Base-by-base conservation (phyloP, 345 rosid genomes). In the Conringia planisiliqua region DNA sequence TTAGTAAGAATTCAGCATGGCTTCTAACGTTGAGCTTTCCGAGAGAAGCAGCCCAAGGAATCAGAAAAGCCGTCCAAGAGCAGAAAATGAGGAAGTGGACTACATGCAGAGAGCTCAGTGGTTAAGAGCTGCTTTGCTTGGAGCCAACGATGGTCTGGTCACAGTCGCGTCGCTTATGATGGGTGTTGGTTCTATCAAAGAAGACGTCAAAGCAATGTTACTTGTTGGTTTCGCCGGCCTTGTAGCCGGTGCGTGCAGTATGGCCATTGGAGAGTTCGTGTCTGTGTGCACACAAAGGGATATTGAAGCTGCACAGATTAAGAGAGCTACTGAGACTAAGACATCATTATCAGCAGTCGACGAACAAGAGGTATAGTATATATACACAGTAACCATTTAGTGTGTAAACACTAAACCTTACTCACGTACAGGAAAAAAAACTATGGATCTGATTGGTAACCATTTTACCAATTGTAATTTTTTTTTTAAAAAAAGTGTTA, bases 251-350 rank as follows among this genome's bases (percentile, higher is more conserved):
- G 96, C 96, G 5, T 85, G 90, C 30, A 86, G 96, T 78, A 91
- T 91, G 97, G 97, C 91, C 13, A 88, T 86, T 1, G 97, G 97
- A 51, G 96, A 91, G 82, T 85, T 86, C 26, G 96, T 91, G 18
- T 91, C 97, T 3, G 97, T 89, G 17, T 88, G 84, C 77, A 80
- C 96, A 3, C 96, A 91, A 38, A 80, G 79, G 9, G 96, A 91
- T 75, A 81, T 84, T 14, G 90, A 89, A 72, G 8, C 78, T 32
- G 83, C 96, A 7, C 93, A 89, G 58, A 78, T 79, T 42, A 76
- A 86, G 54, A 84, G 95, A 72, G 82, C 78, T 39, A 62, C 8
- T 43, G 57, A 64, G 46, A 12, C 56, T 40, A 60, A 56, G 63
- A 33, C 72, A 70, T 63, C 80, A 55, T 39, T 76, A 63, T 70